Evolutionary conservation across 192 early-diverging fungal species (phyloP), one percentile per base, ranked within the genome.

Genomic region (Pilobolus umbonatus): DNA sequence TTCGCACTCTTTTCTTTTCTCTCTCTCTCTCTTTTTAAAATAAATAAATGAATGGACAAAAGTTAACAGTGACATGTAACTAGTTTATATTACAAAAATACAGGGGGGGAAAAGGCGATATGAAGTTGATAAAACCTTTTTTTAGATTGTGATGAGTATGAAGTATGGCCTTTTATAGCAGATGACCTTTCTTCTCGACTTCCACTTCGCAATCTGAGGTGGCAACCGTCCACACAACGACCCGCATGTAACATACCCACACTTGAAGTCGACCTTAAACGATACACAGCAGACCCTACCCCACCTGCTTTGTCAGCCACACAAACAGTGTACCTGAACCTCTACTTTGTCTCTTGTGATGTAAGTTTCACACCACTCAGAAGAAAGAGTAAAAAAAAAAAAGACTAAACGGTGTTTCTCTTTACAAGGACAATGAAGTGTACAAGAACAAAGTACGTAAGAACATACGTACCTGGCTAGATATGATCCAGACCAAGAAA

Each of bases 281-380:
- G 80, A 12, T 83, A 82, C 62, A 44, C 64, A 53, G 17, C 71
- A 71, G 67, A 78, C 58, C 50, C 39, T 25, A 53, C 56, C 47
- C 68, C 68, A 57, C 40, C 63, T 50, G 73, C 73, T 2, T 68
- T 75, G 10, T 67, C 68, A 6, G 50, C 67, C 11, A 68, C 72
- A 34, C 76, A 78, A 54, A 83, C 83, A 34, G 83, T 81, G 9
- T 89, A 87, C 43, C 61, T 91, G 15, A 89, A 94, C 69, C 63
- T 94, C 10, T 93, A 85, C 61, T 83, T 94, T 64, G 87, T 91
- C 35, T 73, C 75, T 29, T 88, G 84, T 54, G 88, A 91, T 65
- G 90, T 92, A 75, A 67, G 36, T 8, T 6, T 49, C 32, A 7
- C 17, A n/a, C n/a, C 14, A 42, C 4, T 17, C 49, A 55, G 34